phyloP scores from a whole-genome alignment of 768 basidiomycete genomes.

The Podaxis sp. region DNA sequence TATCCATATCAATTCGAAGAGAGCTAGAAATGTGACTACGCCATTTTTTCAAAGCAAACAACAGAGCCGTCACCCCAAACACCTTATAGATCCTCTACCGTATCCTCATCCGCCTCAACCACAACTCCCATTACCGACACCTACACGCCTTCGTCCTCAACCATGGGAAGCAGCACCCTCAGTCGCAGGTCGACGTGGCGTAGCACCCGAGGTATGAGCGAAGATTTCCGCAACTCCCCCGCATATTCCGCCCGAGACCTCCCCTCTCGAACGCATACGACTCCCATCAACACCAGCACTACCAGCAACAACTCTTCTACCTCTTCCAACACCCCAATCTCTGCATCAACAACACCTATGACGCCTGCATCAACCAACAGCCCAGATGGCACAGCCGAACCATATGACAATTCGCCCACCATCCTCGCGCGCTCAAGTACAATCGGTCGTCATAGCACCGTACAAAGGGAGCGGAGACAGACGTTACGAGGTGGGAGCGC shows the following conservation, averaged over 20 bases:
- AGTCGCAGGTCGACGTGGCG: slow-evolving; percentile 12
- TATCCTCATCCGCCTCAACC: slow-evolving; percentile 20
- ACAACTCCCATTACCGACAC: slow-evolving; percentile 8
- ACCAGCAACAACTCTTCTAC: too few species aligned
- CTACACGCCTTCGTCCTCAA: neutral
- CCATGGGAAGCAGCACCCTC: neutral
- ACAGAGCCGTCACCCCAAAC: slow-evolving; percentile 29
- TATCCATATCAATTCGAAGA: too few species aligned
- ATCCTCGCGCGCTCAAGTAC: slow-evolving; percentile 7
- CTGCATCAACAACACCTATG: neutral
- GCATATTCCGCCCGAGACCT: slow-evolving; percentile 10
- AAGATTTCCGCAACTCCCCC: slow-evolving; percentile 20
- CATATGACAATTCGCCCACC: neutral
- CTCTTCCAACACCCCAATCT: slow-evolving; percentile 8
- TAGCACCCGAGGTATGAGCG: slow-evolving; percentile 15
- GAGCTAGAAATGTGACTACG: too few species aligned
- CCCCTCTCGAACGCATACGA: neutral
- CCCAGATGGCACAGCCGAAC: neutral
- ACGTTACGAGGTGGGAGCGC: slow-evolving; percentile 62
- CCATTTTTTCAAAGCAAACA: slow-evolving; percentile 20
- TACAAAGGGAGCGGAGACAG: slow-evolving; percentile 43
- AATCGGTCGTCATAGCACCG: neutral
- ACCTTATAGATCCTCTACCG: slow-evolving; percentile 24
- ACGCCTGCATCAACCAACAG: neutral
- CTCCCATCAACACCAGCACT: neutral